Evolutionary conservation across 306 rosid species (phyloP), one percentile per base, ranked within the genome.

Genomic region (Quillaja saponaria): DNA sequence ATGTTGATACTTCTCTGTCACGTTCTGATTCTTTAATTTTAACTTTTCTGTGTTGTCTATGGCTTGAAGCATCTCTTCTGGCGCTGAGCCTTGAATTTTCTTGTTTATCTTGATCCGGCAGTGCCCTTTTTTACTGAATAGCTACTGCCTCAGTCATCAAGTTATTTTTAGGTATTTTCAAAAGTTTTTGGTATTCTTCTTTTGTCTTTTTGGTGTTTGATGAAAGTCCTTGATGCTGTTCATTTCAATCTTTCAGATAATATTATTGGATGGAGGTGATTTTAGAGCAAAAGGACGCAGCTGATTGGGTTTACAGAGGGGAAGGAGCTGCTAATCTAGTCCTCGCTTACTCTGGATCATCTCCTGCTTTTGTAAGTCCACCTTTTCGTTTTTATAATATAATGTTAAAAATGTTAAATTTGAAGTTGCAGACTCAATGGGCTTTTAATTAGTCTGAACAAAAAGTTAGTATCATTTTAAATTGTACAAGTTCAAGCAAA

Each of bases 261-360:
- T 10, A 1, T 33, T 21, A 25, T 59, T 52, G 49, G 41, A 89
- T 86, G 96, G 95, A 76, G 78, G 47, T 67, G 48, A 46, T 63
- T 70, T 60, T 89, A 41, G 63, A 64, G 15, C 58, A 61, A 51
- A 63, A 74, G 19, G 86, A 94, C 19, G 91, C 91, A 21, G 77
- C 41, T 71, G 80, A 83, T 37, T 90, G 96, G 96, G 76, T 68
- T 69, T 89, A 89, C 74, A 80, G 87, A 76, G 99, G 99, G 61
- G 99, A 94, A 87, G 99, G 99, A 67, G 95, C 97, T 67, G 90
- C 84, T 18, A 94, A 94, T 80, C 74, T 94, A 40, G 95, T 90
- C 58, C 91, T 94, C 8, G 81, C 91, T 34, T 87, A 89, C 71
- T 52, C 53, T 15, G 95, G 97, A 61, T 85, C 87, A 37, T 81